These are phyloP conservation scores for Scedosporium dehoogii DNA, from an alignment of 2,329 filamentous ascomycete species.

Conservation along the genomic window DNA sequence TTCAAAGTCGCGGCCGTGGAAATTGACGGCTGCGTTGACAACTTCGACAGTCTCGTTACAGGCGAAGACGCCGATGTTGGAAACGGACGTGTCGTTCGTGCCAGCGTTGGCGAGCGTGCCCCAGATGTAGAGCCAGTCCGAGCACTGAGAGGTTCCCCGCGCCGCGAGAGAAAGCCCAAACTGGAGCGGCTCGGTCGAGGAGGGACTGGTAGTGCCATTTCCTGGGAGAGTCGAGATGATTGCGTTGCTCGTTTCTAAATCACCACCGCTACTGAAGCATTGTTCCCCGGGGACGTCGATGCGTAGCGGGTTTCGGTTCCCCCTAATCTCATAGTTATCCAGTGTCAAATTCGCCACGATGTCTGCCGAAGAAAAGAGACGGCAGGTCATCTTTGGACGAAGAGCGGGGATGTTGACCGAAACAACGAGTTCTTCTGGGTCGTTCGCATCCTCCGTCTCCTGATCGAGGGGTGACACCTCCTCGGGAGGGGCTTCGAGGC, in stretches of 20 bases:
- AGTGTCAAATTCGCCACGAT: slow-evolving; percentile 15
- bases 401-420: slow-evolving; percentile 19
- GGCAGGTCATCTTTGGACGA: slow-evolving; percentile 20
- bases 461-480: slow-evolving; percentile 5
- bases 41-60: slow-evolving; percentile 28
- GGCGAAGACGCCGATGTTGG: slow-evolving; percentile 20
- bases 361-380: slow-evolving; percentile 13
- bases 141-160: slow-evolving; percentile 14
- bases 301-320: slow-evolving; percentile 12
- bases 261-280: background rate
- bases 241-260: slow-evolving; percentile 12
- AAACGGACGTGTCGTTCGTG: slow-evolving; percentile 16
- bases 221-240: slow-evolving; percentile 9
- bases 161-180: background rate
- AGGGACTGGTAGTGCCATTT: background rate
- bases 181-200: background rate
- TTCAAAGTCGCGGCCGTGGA: slow-evolving; percentile 15
- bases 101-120: slow-evolving; percentile 17
- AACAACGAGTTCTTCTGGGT: slow-evolving; percentile 9
- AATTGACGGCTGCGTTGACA: slow-evolving; percentile 14
- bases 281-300: slow-evolving; percentile 14
- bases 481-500: slow-evolving; percentile 9
- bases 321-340: slow-evolving; percentile 8
- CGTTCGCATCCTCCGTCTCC: slow-evolving; percentile 9
- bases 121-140: slow-evolving; percentile 25